Percentiles rank a stretch among this genome's conserved stretches.
Evolutionary conservation across 768 basidiomycete genomes (phyloP).

Genomic region (Butyriboletus loyo): DNA sequence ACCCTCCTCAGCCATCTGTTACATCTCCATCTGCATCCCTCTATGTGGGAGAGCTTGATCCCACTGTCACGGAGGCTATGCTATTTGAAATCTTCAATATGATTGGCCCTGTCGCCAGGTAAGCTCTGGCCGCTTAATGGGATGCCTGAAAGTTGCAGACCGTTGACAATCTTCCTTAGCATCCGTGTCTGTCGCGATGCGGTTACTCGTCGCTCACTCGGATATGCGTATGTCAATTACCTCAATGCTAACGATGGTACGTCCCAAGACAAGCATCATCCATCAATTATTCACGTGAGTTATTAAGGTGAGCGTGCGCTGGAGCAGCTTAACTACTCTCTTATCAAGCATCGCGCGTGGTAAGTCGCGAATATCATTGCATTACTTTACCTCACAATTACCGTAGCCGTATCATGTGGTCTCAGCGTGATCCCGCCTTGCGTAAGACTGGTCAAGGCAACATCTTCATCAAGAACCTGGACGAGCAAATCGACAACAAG

Average conservation of each 20-base stretch:
- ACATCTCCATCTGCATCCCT: slow-evolving; percentile 86
- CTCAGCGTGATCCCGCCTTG: slow-evolving; percentile 98
- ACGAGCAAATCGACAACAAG: slow-evolving; percentile 98
- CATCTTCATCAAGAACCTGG: slow-evolving; percentile 99
- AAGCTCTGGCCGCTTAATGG: slow-evolving; percentile 25
- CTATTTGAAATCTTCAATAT: slow-evolving; percentile 99
- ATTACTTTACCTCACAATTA: not conserved
- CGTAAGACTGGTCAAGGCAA: slow-evolving; percentile 99
- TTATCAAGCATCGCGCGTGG: slow-evolving; percentile 98
- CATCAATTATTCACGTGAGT: slow-evolving; percentile 1
- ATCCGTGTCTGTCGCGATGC: slow-evolving; percentile 99
- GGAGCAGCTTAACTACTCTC: slow-evolving; percentile 98
- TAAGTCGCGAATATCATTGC: slow-evolving; percentile 34
- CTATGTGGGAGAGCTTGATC: slow-evolving; percentile 98
- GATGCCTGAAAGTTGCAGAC: not conserved
- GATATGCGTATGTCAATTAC: slow-evolving; percentile 99
- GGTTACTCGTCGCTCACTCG: slow-evolving; percentile 98
- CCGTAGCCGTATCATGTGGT: slow-evolving; percentile 98
- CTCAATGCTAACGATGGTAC: slow-evolving; percentile 90
- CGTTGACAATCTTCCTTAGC: slow-evolving; percentile 37
- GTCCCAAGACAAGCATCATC: slow-evolving; percentile 20
- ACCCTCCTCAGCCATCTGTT: slow-evolving; percentile 47
- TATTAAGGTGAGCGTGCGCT: slow-evolving; percentile 89
- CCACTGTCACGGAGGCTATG: slow-evolving; percentile 98
- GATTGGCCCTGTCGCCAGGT: slow-evolving; percentile 99